Percentiles rank a stretch among this genome's conserved stretches.
These are phyloP conservation scores for Rosellinia necatrix DNA, from an alignment of 2,329 filamentous ascomycete genomes.

Conservation along the genomic window DNA sequence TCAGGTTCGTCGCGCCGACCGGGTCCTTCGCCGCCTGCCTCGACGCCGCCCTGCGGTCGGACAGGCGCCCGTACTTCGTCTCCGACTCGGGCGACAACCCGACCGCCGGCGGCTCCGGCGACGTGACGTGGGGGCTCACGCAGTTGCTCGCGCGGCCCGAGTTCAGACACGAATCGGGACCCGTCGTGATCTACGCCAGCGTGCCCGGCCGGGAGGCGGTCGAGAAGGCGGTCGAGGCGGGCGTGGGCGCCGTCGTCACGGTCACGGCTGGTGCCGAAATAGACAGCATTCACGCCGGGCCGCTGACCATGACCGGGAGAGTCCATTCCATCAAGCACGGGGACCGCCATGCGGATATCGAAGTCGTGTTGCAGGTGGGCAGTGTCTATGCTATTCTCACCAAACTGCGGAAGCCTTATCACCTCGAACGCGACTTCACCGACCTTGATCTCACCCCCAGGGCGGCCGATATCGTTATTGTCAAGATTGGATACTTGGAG, in stretches of 20 bases:
- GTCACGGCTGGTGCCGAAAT: slow-evolving; percentile 57
- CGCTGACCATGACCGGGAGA: slow-evolving; percentile 54
- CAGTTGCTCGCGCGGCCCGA: slow-evolving; percentile 51
- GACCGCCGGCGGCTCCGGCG: slow-evolving; percentile 58
- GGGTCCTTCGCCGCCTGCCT: slow-evolving; percentile 53
- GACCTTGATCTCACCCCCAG: slow-evolving; percentile 52
- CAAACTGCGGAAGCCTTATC: slow-evolving; percentile 57
- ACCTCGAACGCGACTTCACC: slow-evolving; percentile 56
- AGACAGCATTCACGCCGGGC: slow-evolving; percentile 52
- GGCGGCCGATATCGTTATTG: slow-evolving; percentile 54
- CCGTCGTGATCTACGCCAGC: slow-evolving; percentile 57
- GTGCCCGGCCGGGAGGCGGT: slow-evolving; percentile 53
- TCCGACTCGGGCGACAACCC: slow-evolving; percentile 62
- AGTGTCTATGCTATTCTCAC: slow-evolving; percentile 58
- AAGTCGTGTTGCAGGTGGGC: slow-evolving; percentile 56
- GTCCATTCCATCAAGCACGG: slow-evolving; percentile 57
- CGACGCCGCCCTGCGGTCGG: slow-evolving; percentile 48
- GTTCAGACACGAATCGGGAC: slow-evolving; percentile 45
- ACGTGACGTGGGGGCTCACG: slow-evolving; percentile 57
- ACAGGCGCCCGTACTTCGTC: slow-evolving; percentile 54
- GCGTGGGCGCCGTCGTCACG: slow-evolving; percentile 52
- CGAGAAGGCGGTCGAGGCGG: slow-evolving; percentile 47
- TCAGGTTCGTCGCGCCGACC: slow-evolving; percentile 57
- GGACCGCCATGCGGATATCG: slow-evolving; percentile 51
- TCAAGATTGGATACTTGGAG: slow-evolving; percentile 62